A percentile compares a stretch with the other conserved stretches of the same genome.
Conservation (phyloP, 805 yeast genomes). For the Ogataea paraovalis region DNA sequence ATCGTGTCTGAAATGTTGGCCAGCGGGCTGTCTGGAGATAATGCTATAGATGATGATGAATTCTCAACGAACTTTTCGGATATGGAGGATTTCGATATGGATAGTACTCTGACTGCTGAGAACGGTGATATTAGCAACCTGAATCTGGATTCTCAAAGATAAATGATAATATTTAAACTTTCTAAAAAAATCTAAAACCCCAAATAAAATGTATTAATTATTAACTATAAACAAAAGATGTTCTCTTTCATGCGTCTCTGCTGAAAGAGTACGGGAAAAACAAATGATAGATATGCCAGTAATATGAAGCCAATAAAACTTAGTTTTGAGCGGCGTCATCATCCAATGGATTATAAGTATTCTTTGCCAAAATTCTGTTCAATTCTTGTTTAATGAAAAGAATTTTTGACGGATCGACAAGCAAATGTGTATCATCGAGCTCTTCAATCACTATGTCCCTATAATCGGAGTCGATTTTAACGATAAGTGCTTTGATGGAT, state of each 20-base stretch:
- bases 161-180: too few relatives aligned
- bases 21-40: conserved; percentile 13
- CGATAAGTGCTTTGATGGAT: conserved; percentile 79
- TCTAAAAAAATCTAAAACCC: not conserved
- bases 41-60: conserved; percentile 11
- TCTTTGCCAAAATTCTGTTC: conserved; percentile 70
- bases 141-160: conserved; percentile 13
- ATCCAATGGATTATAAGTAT: conserved; percentile 79
- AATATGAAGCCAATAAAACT: too few relatives aligned
- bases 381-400: conserved; percentile 73
- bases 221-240: not conserved
- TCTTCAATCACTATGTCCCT: conserved; percentile 76
- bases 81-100: conserved; percentile 11
- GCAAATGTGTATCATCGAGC: conserved; percentile 84
- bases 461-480: conserved; percentile 71
- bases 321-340: conserved; percentile 46
- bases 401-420: conserved; percentile 75
- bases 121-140: conserved; percentile 24
- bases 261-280: too few relatives aligned
- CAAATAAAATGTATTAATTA: not conserved
- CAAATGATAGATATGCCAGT: too few relatives aligned
- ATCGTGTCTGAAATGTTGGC: conserved; percentile 30
- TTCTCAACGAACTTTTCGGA: conserved; percentile 7
- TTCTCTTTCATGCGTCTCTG: too few relatives aligned
- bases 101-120: conserved; percentile 12